Evolutionary conservation across 495 filamentous ascomycete species (phyloP).

Genomic region (Bryoglossum gracile): DNA sequence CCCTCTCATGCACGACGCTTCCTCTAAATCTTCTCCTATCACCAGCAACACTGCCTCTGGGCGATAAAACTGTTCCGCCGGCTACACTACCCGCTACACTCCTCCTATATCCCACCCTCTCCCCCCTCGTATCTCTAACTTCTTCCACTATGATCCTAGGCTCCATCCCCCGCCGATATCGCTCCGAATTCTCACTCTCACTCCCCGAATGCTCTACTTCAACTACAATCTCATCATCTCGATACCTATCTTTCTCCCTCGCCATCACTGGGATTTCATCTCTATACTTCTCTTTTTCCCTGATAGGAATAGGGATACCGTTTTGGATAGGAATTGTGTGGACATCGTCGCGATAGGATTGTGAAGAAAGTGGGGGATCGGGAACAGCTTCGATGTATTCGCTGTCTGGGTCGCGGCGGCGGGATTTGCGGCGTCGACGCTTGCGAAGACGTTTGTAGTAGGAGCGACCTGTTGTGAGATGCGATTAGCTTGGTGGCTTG

Average conservation of each 20-base stretch:
- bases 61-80: not conserved
- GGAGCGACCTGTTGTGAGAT: not conserved
- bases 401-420: not conserved
- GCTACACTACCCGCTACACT: not conserved
- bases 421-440: constrained; percentile 1
- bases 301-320: not conserved
- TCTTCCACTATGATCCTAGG: not conserved
- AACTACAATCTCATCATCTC: not conserved
- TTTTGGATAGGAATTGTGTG: not conserved
- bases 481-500: not conserved
- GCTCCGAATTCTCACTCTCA: not conserved
- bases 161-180: not conserved
- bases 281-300: not conserved
- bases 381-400: not conserved
- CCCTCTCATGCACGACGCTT: too few relatives aligned
- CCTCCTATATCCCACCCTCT: not conserved
- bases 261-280: not conserved
- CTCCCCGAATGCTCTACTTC: not conserved
- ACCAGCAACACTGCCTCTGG: too few relatives aligned
- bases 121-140: not conserved
- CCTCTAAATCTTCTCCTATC: too few relatives aligned
- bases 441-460: constrained; percentile 2
- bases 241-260: not conserved
- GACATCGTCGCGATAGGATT: not conserved
- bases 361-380: not conserved